Base-by-base conservation (phyloP, 169 alveolate genomes). In the Plasmodium ovale region DNA sequence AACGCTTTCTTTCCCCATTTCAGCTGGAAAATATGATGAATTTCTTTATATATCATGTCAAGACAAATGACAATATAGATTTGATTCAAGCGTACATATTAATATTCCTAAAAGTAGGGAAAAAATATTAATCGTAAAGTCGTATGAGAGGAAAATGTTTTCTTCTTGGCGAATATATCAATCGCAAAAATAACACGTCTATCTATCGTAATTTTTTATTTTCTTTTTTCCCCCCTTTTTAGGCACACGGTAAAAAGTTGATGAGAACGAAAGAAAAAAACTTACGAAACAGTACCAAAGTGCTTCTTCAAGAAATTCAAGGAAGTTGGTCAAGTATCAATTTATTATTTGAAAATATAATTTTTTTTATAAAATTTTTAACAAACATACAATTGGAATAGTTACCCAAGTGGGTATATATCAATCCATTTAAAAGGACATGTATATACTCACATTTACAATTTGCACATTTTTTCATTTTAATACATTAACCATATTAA, bases 1-100 rank as follows among this genome's bases (percentile, higher is more conserved):
- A n/a, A n/a, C n/a, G n/a, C n/a, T 67, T 53, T 6, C 33, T 29
- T 51, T 21, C 0, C 31, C 9, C 53, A 21, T 56, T 79, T 9
- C 58, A 79, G 89, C 21, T 79, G 77, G 89, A 79, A 64, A 79
- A 79, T 42, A 79, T 79, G 89, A 79, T 79, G 89, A 79, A 79
- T 69, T 79, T 79, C 47, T 79, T 79, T 59, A 62, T 79, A 49
- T 79, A 79, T 53, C 89, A 79, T 29, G 89, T 79, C 58, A 79
- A 79, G 70, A 64, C 89, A 56, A 79, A 79, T 69, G 89, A 79
- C 47, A 79, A 79, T 42, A 53, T 79, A 53, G 89, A 79, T 58
- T 54, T 79, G 53, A 79, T 79, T 54, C 89, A 79, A 53, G 77
- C 89, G 21, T 79, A 79, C 27, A 49, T 79, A 64, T 79, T 79